Evolutionary conservation across 176 grass and related monocot species (phyloP), one percentile per base, ranked within the genome.

Genomic region (sorghum (Sorghum bicolor)): DNA sequence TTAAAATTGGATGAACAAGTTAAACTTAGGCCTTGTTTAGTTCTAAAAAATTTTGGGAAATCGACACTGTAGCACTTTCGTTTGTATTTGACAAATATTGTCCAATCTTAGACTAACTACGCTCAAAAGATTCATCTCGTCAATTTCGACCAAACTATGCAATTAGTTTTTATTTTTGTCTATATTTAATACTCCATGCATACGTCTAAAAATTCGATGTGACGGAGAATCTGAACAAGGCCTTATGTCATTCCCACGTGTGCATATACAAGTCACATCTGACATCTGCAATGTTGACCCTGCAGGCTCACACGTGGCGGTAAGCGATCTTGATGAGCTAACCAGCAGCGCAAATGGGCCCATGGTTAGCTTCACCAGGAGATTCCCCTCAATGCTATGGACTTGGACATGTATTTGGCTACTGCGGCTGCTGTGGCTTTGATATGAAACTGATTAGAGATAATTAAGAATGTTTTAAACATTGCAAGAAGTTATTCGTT

Each of bases 271-370:
- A 62, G 36, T 66, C 9, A 48, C 31, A 39, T 39, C 69, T 69
- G 26, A 84, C 44, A 8, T 32, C 62, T 80, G 11, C 44, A 0
- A 68, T 22, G 1, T 79, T 28, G 1, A 75, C 19, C 19, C 64
- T 29, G 70, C 77, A 94, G 92, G 87, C 69, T 83, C 92, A 47
- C 89, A 85, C 50, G 58, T 87, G 81, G 89, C 81, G 38, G 78
- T 77, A 34, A 89, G 4, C 66, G 15, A 39, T 30, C 55, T 76
- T 32, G 57, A n/a, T 39, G 81, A 86, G 38, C 55, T 0, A 31
- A 58, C 63, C 7, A 87, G 79, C 75, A 32, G 78, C 45, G 89
- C 84, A 2, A 60, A 17, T 58, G 81, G 87, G 41, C 40, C 62
- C 79, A 76, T 58, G 29, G 15, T 26, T 84, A 65, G 85, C 7